phyloP scores from a whole-genome alignment of 768 basidiomycete species.

The Termitomyces sp. region DNA sequence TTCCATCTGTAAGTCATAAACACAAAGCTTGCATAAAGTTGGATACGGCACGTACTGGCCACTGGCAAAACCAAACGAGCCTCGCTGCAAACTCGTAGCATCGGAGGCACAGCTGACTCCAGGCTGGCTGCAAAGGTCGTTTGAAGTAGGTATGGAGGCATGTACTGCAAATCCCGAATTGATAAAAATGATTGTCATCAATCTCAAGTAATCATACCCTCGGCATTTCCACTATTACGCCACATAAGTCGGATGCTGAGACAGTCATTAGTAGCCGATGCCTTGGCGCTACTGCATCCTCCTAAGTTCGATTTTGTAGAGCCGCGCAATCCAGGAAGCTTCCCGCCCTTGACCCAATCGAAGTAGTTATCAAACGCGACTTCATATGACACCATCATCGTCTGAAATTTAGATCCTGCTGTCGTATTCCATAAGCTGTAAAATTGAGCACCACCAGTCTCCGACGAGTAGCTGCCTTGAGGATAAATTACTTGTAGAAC shows the following conservation, averaged over 20 bases:
- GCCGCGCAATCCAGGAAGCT: slow-evolving; percentile 74
- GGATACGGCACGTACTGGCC: slow-evolving; percentile 51
- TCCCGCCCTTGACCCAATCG: slow-evolving; percentile 72
- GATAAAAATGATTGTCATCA: not conserved
- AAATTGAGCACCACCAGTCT: slow-evolving; percentile 66
- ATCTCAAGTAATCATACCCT: slow-evolving; percentile 46
- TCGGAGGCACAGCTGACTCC: slow-evolving; percentile 65
- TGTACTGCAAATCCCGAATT: slow-evolving; percentile 49
- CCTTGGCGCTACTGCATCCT: slow-evolving; percentile 68
- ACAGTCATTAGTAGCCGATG: slow-evolving; percentile 61
- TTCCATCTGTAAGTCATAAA: slow-evolving; percentile 52
- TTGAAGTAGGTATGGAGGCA: slow-evolving; percentile 69
- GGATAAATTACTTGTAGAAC: slow-evolving; percentile 66
- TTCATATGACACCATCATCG: slow-evolving; percentile 74
- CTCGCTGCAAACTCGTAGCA: slow-evolving; percentile 68
- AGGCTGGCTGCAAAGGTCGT: slow-evolving; percentile 51
- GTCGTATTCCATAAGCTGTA: slow-evolving; percentile 65
- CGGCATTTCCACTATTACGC: slow-evolving; percentile 59
- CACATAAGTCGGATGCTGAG: slow-evolving; percentile 78
- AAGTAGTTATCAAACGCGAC: slow-evolving; percentile 65
- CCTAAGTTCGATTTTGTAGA: slow-evolving; percentile 46
- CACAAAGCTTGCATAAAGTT: slow-evolving; percentile 1
- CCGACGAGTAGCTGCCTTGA: slow-evolving; percentile 54
- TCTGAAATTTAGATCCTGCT: slow-evolving; percentile 51
- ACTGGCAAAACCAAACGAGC: slow-evolving; percentile 55